These are phyloP conservation scores for Sicyos baderoa DNA, from an alignment of 306 rosid species.

Conservation along the genomic window DNA sequence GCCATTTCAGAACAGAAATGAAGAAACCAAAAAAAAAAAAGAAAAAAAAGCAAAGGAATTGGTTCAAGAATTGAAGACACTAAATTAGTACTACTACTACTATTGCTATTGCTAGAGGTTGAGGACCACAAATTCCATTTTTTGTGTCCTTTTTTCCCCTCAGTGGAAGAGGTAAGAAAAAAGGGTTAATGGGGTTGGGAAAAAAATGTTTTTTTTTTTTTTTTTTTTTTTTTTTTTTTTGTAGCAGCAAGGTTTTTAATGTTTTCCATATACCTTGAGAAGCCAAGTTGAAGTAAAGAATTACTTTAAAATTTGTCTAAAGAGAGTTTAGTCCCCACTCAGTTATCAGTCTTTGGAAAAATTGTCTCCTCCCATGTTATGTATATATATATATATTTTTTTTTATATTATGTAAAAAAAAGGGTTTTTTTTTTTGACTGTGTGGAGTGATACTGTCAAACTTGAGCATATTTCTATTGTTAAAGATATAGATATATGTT, in stretches of 20 bases:
- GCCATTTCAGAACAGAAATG: neutral
- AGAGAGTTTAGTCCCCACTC: neutral
- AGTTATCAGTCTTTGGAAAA: no score
- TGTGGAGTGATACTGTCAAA: no score
- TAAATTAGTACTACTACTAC: neutral
- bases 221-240: neutral
- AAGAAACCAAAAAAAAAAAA: neutral
- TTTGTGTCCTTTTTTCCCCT: neutral
- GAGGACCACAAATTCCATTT: conserved; percentile 17
- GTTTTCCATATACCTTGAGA: neutral
- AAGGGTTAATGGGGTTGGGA: neutral
- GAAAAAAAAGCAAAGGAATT: neutral
- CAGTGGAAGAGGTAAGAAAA: neutral
- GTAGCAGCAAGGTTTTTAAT: neutral
- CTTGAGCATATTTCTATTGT: no score
- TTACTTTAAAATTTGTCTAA: neutral
- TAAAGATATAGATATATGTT: no score
- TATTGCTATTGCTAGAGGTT: no score
- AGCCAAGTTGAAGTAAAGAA: conserved; percentile 12
- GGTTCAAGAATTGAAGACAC: no score
- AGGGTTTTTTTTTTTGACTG: no score
- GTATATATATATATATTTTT: no score
- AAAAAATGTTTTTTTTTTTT: neutral
- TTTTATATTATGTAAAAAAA: no score
- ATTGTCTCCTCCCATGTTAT: no score